Evolutionary conservation across 2,329 filamentous ascomycete genomes (phyloP).

Genomic region (Colletotrichum liaoningense): DNA sequence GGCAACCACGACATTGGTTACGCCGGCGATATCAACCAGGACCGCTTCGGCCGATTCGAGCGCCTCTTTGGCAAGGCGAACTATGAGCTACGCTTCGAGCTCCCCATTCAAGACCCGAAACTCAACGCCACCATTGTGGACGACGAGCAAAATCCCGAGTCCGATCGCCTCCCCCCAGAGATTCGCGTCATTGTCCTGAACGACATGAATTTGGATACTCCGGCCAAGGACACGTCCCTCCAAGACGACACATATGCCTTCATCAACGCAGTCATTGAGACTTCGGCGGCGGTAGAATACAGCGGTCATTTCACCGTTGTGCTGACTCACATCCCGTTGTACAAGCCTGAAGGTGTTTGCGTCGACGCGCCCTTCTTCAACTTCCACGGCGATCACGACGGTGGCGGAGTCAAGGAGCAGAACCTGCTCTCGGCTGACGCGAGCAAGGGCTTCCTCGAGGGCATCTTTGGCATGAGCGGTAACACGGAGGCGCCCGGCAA

Average conservation of each 20-base stretch:
- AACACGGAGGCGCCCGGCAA: slow-evolving; percentile 66
- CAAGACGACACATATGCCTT: slow-evolving; percentile 84
- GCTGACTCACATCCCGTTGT: slow-evolving; percentile 90
- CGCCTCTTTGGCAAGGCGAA: slow-evolving; percentile 86
- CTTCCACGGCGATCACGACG: slow-evolving; percentile 74
- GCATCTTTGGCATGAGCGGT: slow-evolving; percentile 82
- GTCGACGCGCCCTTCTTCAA: slow-evolving; percentile 86
- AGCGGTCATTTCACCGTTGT: slow-evolving; percentile 81
- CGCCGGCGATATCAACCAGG: slow-evolving; percentile 86
- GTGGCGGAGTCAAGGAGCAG: slow-evolving; percentile 86
- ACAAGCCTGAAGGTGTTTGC: slow-evolving; percentile 86
- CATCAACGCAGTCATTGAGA: slow-evolving; percentile 75
- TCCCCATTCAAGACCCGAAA: slow-evolving; percentile 58
- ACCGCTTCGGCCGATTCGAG: slow-evolving; percentile 84
- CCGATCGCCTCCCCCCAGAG: slow-evolving; percentile 68
- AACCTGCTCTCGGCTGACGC: slow-evolving; percentile 84
- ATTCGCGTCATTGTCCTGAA: slow-evolving; percentile 90
- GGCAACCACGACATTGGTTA: slow-evolving; percentile 99
- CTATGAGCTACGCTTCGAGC: slow-evolving; percentile 84
- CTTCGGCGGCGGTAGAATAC: slow-evolving; percentile 70
- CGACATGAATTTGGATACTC: slow-evolving; percentile 92
- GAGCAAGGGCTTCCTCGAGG: slow-evolving; percentile 82
- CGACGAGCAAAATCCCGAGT: slow-evolving; percentile 55
- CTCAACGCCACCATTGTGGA: slow-evolving; percentile 55
- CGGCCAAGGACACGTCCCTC: slow-evolving; percentile 73